Evolutionary conservation across 306 rosid species (phyloP), one percentile per base, ranked within the genome.

Genomic region (Senna tora): DNA sequence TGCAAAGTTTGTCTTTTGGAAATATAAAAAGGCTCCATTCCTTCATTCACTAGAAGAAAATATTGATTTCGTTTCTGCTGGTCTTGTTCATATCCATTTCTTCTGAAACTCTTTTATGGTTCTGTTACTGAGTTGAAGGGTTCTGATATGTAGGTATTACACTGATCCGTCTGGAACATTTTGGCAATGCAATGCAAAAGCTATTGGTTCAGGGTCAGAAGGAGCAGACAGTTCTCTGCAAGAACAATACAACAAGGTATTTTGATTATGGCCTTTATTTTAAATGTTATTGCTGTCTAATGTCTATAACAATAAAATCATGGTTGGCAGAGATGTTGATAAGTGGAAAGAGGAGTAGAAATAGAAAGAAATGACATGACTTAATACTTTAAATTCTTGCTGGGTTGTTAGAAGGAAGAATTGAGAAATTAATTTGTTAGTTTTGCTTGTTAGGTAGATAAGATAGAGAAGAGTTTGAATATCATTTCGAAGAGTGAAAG

Each of bases 171-270:
- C 98, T 68, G 99, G 99, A 76, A 94, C 99, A 16, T 94, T 94
- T 77, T 94, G 99, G 99, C 99, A 94, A 88, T 94, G 99, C 95
- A 87, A 86, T 79, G 99, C 90, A 63, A 94, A 94, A 79, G 99
- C 99, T 69, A 94, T 94, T 65, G 99, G 99, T 21, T 94, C 99
- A 17, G 99, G 99, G 51, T 94, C 97, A 2, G 99, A 94, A 85
- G 99, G 97, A 30, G 99, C 99, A 17, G 99, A 94, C 73, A 94
- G 96, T 76, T 91, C 99, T 77, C 91, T 94, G 76, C 99, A 94
- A 80, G 99, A 94, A 83, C 99, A 94, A 67, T 94, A 73, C 86
- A 91, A 87, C 86, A 94, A 91, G 99, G 99, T 91, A 79, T 39
- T 73, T 9, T 38, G 49, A 53, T 10, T 3, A 19, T 66, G 3